These are phyloP conservation scores for Cnidoscolus chayamansa DNA, from an alignment of 441 rosid species.

Conservation along the genomic window DNA sequence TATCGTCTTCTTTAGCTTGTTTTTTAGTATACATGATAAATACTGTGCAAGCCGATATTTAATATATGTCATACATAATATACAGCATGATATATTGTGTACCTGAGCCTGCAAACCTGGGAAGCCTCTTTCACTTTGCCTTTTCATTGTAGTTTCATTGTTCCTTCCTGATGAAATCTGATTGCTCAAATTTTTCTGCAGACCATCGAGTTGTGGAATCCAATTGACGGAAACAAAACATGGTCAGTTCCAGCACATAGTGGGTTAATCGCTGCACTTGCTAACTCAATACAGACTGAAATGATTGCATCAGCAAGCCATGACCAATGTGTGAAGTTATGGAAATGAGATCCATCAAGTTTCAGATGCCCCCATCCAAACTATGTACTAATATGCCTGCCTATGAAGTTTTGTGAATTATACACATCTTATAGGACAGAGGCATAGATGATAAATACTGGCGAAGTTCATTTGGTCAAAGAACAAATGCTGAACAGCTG, in stretches of 20 bases:
- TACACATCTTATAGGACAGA: background rate
- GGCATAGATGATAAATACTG: background rate
- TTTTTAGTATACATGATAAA: background rate
- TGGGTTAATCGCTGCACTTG: constrained; percentile 35
- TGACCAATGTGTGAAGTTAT: constrained; percentile 40
- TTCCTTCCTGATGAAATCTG: constrained; percentile 5
- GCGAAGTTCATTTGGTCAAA: background rate
- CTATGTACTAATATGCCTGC: background rate
- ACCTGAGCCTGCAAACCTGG: background rate
- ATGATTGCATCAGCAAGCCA: constrained; percentile 45
- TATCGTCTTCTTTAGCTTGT: background rate
- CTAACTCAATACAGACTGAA: constrained; percentile 28
- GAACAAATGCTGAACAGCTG: background rate
- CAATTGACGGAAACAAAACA: constrained; percentile 30
- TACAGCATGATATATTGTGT: background rate
- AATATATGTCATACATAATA: background rate
- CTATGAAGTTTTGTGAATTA: background rate
- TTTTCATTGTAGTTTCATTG: background rate
- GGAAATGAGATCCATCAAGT: constrained; percentile 29
- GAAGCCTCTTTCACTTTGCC: background rate
- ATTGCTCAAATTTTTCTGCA: constrained; percentile 21
- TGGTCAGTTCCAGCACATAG: constrained; percentile 35
- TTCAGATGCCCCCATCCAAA: background rate
- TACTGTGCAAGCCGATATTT: background rate
- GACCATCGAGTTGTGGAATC: constrained; percentile 51